Conservation (phyloP, 345 rosid genomes). For the Camelina hispida region DNA sequence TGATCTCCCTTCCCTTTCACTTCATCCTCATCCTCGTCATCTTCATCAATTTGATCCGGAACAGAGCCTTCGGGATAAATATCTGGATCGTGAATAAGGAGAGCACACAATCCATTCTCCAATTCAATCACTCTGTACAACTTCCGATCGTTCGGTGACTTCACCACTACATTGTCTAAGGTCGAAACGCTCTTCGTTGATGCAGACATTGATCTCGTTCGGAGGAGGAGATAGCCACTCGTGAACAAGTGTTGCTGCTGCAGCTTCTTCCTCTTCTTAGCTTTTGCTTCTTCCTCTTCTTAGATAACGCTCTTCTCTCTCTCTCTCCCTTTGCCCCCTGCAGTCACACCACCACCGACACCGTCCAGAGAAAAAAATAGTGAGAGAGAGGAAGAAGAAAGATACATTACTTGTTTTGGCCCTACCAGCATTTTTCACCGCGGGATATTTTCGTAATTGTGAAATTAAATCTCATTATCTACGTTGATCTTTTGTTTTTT, state of each 20-base stretch:
- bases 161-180: slow-evolving; percentile 68
- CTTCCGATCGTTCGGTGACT: slow-evolving; percentile 82
- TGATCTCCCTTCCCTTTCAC: slow-evolving; percentile 44
- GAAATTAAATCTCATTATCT: no score
- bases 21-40: slow-evolving; percentile 44
- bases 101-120: slow-evolving; percentile 76
- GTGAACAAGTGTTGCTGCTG: slow-evolving; percentile 17
- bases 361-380: no score
- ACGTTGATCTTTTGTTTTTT: no score
- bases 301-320: no score
- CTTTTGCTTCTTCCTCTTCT: slow-evolving; percentile 26
- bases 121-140: slow-evolving; percentile 74
- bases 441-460: no score
- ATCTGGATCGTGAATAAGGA: slow-evolving; percentile 96
- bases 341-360: no score
- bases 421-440: no score
- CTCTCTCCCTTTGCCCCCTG: no score
- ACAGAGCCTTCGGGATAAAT: slow-evolving; percentile 60
- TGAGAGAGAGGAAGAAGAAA: no score
- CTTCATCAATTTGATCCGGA: slow-evolving; percentile 39
- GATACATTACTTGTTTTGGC: no score
- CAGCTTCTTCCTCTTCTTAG: slow-evolving; percentile 42
- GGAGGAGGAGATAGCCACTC: slow-evolving; percentile 21
- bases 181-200: slow-evolving; percentile 42
- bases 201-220: slow-evolving; percentile 48